Evolutionary conservation across 2,329 filamentous ascomycete species (phyloP), one percentile per base, ranked within the genome.

Genomic region (Xylariaceae sp.): DNA sequence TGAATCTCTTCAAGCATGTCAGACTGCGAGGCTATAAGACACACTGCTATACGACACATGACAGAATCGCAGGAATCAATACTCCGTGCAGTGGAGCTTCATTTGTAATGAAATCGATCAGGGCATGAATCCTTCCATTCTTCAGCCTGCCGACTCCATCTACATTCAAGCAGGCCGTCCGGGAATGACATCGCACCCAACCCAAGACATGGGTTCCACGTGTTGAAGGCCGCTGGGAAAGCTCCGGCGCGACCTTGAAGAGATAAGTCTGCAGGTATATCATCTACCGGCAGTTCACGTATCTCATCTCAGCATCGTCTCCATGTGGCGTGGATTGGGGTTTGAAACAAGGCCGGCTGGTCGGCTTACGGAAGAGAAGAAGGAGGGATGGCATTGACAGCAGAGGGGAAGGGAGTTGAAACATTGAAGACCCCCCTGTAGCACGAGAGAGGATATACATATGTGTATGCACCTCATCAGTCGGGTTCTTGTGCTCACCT

Each of bases 141-240:
- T 3, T 44, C 15, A 57, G n/a, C 30, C 30, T 37, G 18, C 11
- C 37, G 23, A 11, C 34, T 52, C 34, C 15, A 37, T 35, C 18
- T 17, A 17, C 17, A 17, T 17, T 17, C 17, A 17, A 17, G n/a
- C n/a, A 49, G 23, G 2, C 23, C 2, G 23, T 30, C 30, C 23
- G 11, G 44, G 8, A 37, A 18, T 52, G 35, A 53, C 30, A 49
- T 48, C 50, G 37, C 51, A 10, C 17, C 15, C 7, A 47, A 15
- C 17, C 23, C 55, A 23, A 41, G 41, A 51, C 56, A 55, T 47
- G 53, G 55, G 15, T 48, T 35, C n/a, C 55, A 56, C 39, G 55
- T 54, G 30, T 53, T 54, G 35, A 47, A 53, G 53, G 39, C 53
- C 58, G 23, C 51, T 5, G 44, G 37, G 5, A 41, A 53, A 53